Evolutionary conservation across 2,329 filamentous ascomycete species (phyloP), one percentile per base, ranked within the genome.

Genomic region (Alternaria tenuissima): DNA sequence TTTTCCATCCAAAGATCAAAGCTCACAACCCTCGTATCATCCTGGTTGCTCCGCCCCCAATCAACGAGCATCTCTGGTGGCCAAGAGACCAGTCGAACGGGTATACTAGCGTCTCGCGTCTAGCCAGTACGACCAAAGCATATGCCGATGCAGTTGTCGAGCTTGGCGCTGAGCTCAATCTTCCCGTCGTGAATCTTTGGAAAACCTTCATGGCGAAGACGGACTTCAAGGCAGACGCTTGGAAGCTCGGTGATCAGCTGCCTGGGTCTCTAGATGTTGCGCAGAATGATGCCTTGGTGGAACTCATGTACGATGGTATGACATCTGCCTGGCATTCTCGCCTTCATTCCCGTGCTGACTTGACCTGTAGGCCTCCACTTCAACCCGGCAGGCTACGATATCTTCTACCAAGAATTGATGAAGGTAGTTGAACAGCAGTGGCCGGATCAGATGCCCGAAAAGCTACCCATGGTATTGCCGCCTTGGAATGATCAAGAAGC

Each of bases 121-220:
- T 82, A 76, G 92, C 78, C 70, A 86, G 78, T 70, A 83, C 79
- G 78, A 89, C 83, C 71, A 91, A 81, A 77, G 83, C 75, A 77
- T 97, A 85, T 72, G 88, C 87, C 1, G 81, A 86, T 62, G 92
- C 91, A 7, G 86, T 88, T 12, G 85, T 88, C 61, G 83, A 89
- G 52, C 81, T 91, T 0, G 90, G 85, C 2, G 82, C 78, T 48
- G 83, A 83, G 57, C 79, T 84, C 42, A 76, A 79, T 7, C 70
- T 94, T 3, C 83, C 87, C 0, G 85, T 94, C 1, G 81, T 96
- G 22, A 92, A 98, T 78, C 84, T 98, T 2, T 96, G 92, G 88
- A 85, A 87, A 62, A 88, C 87, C 0, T 85, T 97, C 69, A 92
- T 96, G 88, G 83, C 87, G 56, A 83, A 86, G 46, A 81, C 83